Conservation (phyloP, 2,329 filamentous ascomycete species). For the Fusarium sp. region DNA sequence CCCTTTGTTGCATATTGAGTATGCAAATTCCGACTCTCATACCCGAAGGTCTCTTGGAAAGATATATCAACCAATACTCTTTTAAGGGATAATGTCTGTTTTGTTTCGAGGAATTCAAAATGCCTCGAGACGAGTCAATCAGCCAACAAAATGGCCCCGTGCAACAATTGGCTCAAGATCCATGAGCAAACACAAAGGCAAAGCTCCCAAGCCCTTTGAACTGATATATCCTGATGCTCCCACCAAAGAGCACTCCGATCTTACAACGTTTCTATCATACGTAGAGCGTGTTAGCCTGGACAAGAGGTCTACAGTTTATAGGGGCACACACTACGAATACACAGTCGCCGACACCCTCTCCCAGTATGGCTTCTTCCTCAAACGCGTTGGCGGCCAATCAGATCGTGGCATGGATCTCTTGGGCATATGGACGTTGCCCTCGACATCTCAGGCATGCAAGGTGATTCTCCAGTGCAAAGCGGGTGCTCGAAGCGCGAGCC, state of each 20-base stretch:
- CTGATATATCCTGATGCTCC: conserved; percentile 61
- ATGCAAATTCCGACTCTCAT: neutral
- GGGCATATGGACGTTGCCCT: conserved; percentile 74
- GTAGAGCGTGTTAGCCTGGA: conserved; percentile 69
- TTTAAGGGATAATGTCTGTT: conserved; percentile 34
- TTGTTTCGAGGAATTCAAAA: conserved; percentile 17
- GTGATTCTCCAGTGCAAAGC: conserved; percentile 79
- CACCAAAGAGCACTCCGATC: conserved; percentile 69
- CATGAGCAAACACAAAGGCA: conserved; percentile 19
- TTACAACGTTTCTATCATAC: conserved; percentile 75
- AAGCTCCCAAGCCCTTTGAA: conserved; percentile 9
- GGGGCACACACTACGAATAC: conserved; percentile 85
- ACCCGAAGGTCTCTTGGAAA: neutral
- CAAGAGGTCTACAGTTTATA: conserved; percentile 69
- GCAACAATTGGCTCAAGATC: conserved; percentile 9
- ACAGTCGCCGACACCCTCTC: conserved; percentile 68
- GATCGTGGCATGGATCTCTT: conserved; percentile 82
- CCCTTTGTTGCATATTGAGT: conserved; percentile 34
- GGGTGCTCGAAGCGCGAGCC: conserved; percentile 64
- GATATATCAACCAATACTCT: conserved; percentile 1
- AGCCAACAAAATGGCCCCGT: neutral
- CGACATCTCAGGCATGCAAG: conserved; percentile 55
- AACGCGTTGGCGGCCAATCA: conserved; percentile 73
- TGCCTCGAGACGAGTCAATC: conserved; percentile 3
- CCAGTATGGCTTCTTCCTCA: conserved; percentile 73